Evolutionary conservation across 2,329 filamentous ascomycete genomes (phyloP), one percentile per base, ranked within the genome.

Genomic region (Colletotrichum musicola): DNA sequence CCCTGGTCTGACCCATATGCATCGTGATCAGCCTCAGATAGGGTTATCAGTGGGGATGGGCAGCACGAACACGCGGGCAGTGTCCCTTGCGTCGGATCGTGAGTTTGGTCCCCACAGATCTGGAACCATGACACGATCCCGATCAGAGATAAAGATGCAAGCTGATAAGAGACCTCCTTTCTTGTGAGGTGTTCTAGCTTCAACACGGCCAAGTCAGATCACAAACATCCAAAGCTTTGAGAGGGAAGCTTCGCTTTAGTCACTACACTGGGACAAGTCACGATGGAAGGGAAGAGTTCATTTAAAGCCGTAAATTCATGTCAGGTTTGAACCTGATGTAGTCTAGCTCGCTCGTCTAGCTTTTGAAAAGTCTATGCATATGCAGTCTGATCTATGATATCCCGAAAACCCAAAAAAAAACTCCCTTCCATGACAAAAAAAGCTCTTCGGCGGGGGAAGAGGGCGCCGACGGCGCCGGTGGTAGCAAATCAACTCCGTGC

Each of bases 221-320:
- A 10, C 22, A 35, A 10, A 35, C 1, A 1, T 35, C 12, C 7
- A 10, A 9, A 7, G 2, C 6, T 35, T 7, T 35, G 7, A 10
- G 6, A 10, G 2, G 2, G 30, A 10, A 35, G 6, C 9, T 9
- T 10, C 30, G 3, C 30, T 35, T 10, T 7, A 10, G 30, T 9
- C 30, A 35, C 10, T 10, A 35, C 46, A 49, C 46, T 22, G 4
- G 22, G n/a, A 12, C 12, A 6, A 20, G 46, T 49, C 46, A 49
- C 46, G 22, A 40, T 25, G 6, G 30, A 38, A 22, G 6, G n/a
- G 14, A 1, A 20, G 51, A 20, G 7, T 22, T 42, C 7, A 46
- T 44, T 67, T 35, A 3, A 50, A 25, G 66, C 16, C 62, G 35
- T 66, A 65, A 65, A 69, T 69, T 69, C 66, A 62, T 69, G 44